Conservation (phyloP, 352 stramenopile species). For the Globisporangium barbulae region DNA sequence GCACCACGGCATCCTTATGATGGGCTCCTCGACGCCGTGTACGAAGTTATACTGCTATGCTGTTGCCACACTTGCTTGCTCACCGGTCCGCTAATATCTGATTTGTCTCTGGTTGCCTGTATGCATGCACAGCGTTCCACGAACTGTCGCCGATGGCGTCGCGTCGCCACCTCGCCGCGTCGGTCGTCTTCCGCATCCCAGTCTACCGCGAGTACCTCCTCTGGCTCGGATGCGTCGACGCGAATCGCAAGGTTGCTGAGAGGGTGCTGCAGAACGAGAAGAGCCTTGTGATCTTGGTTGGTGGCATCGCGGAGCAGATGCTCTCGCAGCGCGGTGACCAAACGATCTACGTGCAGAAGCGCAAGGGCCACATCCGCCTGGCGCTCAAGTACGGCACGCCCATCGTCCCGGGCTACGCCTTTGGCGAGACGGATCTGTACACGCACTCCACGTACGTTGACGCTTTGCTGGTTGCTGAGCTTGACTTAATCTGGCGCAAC, state of each 20-base stretch:
- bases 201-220: constrained; percentile 76
- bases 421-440: constrained; percentile 84
- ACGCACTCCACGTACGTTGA: constrained; percentile 58
- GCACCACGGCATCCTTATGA: constrained; percentile 66
- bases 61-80: neutral
- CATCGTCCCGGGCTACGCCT: constrained; percentile 76
- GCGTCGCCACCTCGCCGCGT: constrained; percentile 65
- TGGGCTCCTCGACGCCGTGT: constrained; percentile 56
- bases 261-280: constrained; percentile 62
- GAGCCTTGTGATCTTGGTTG: constrained; percentile 78
- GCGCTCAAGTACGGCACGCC: constrained; percentile 71
- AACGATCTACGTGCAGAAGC: constrained; percentile 73
- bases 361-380: constrained; percentile 81
- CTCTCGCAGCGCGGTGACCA: constrained; percentile 66
- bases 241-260: constrained; percentile 55
- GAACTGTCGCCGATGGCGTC: constrained; percentile 60
- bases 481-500: neutral
- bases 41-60: constrained; percentile 4
- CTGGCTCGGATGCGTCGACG: constrained; percentile 78
- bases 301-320: constrained; percentile 84
- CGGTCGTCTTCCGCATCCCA: constrained; percentile 72
- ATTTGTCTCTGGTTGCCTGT: neutral
- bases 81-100: neutral
- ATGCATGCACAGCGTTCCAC: constrained; percentile 48
- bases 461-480: neutral